phyloP scores from a whole-genome alignment of 805 yeast genomes.

The Yamadazyma phyllophila region DNA sequence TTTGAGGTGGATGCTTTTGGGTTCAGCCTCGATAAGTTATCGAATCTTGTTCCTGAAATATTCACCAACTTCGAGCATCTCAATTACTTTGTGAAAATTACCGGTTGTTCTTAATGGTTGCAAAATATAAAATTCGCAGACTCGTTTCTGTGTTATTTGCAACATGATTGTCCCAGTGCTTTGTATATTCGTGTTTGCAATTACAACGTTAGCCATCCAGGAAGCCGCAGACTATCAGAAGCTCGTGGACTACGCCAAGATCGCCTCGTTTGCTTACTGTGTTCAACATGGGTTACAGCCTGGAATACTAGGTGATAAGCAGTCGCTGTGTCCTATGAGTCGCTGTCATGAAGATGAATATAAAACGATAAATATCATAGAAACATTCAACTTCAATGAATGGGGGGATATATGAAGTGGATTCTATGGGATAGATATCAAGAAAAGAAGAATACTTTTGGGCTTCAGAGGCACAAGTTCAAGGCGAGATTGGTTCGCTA shows the following conservation, averaged over 20 bases:
- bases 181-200: neutral
- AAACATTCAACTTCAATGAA: slow-evolving; percentile 40
- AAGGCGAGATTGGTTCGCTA: slow-evolving; percentile 59
- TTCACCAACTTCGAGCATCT: slow-evolving; percentile 19
- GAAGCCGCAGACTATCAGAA: slow-evolving; percentile 15
- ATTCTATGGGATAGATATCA: slow-evolving; percentile 49
- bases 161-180: neutral
- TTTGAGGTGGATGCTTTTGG: neutral
- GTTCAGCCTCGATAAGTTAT: neutral
- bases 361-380: slow-evolving; percentile 32
- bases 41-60: slow-evolving; percentile 1
- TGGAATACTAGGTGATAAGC: slow-evolving; percentile 23
- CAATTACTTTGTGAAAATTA: slow-evolving; percentile 28
- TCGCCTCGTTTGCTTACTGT: slow-evolving; percentile 40
- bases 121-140: neutral
- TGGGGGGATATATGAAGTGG: slow-evolving; percentile 54
- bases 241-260: slow-evolving; percentile 32
- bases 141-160: neutral
- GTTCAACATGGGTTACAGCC: slow-evolving; percentile 26
- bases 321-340: slow-evolving; percentile 22
- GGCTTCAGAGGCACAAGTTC: slow-evolving; percentile 66
- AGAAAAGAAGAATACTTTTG: slow-evolving; percentile 41
- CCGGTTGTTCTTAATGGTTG: slow-evolving; percentile 24
- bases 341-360: slow-evolving; percentile 22
- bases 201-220: neutral